These are phyloP conservation scores for Diaporthe sp. DNA, from an alignment of 2,329 filamentous ascomycete species.

Conservation along the genomic window DNA sequence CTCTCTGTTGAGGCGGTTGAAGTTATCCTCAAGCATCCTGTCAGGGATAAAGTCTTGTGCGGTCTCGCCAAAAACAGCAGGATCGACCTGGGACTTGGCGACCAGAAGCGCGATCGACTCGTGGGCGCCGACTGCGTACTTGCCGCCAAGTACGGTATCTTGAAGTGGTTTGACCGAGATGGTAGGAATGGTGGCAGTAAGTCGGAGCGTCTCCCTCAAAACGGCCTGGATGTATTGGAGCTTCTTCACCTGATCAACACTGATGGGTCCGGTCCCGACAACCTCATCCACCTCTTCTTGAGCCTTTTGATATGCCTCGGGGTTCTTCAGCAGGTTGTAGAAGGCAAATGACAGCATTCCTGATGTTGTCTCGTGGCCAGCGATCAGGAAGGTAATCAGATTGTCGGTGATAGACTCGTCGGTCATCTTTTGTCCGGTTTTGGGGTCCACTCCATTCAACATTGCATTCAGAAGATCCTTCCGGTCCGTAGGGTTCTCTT, in stretches of 20 bases:
- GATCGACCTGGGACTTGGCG: conserved; percentile 70
- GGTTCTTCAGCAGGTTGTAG: conserved; percentile 74
- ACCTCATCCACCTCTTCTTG: conserved; percentile 77
- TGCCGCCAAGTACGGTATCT: conserved; percentile 68
- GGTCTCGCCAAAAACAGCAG: conserved; percentile 73
- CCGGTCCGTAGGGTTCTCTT: conserved; percentile 64
- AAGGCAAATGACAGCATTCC: conserved; percentile 75
- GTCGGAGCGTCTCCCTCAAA: conserved; percentile 74
- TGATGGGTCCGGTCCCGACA: conserved; percentile 69
- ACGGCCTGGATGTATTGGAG: conserved; percentile 76
- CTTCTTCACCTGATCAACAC: conserved; percentile 71
- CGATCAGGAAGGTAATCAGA: conserved; percentile 79
- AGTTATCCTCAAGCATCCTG: conserved; percentile 78
- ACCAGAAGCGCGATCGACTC: conserved; percentile 65
- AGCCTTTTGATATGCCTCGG: conserved; percentile 69
- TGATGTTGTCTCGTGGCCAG: conserved; percentile 79
- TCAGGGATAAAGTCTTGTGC: conserved; percentile 77
- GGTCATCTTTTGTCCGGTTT: conserved; percentile 74
- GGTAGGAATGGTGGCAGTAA: conserved; percentile 70
- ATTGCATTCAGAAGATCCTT: conserved; percentile 79
- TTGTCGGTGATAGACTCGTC: conserved; percentile 76
- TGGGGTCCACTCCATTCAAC: conserved; percentile 75
- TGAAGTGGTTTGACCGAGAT: conserved; percentile 67
- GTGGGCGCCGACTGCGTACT: conserved; percentile 69
- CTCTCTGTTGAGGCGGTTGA: conserved; percentile 70